Evolutionary conservation across 2,329 filamentous ascomycete genomes (phyloP).

Genomic region (Curvularia hawaiiensis): DNA sequence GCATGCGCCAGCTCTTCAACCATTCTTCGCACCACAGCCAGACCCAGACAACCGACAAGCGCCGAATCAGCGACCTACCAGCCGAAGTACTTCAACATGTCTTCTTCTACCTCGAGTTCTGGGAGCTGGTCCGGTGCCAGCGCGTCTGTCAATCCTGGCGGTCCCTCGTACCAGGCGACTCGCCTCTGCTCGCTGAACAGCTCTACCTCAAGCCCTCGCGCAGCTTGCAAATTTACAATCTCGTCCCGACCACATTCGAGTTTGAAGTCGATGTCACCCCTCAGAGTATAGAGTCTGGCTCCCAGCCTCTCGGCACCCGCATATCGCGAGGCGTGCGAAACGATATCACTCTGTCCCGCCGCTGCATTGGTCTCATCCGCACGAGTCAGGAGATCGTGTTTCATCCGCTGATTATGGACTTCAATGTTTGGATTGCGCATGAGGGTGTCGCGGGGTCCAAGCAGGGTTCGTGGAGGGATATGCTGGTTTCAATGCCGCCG

Average conservation of each 20-base stretch:
- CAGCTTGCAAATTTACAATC: slow-evolving; percentile 19
- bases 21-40: background rate
- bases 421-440: slow-evolving; percentile 8
- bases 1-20: slow-evolving; percentile 20
- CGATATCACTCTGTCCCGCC: slow-evolving; percentile 9
- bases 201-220: slow-evolving; percentile 21
- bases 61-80: slow-evolving; percentile 15
- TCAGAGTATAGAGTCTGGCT: slow-evolving; percentile 2
- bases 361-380: slow-evolving; percentile 17
- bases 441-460: background rate
- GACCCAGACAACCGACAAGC: background rate
- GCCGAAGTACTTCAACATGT: slow-evolving; percentile 20
- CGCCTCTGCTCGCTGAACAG: slow-evolving; percentile 11
- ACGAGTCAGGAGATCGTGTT: slow-evolving; percentile 22
- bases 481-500: slow-evolving; percentile 21
- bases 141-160: slow-evolving; percentile 19
- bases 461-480: slow-evolving; percentile 10
- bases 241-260: slow-evolving; percentile 17
- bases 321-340: slow-evolving; percentile 6
- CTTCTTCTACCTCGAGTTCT: slow-evolving; percentile 20
- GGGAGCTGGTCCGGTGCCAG: slow-evolving; percentile 16
- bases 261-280: slow-evolving; percentile 14
- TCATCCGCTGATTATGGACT: slow-evolving; percentile 15
- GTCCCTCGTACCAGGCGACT: slow-evolving; percentile 19
- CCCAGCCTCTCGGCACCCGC: slow-evolving; percentile 6